A percentile compares a stretch with the other conserved stretches of the same genome.
Evolutionary conservation across 169 alveolate species (phyloP).

Genomic region (Plasmodium gallinaceum): DNA sequence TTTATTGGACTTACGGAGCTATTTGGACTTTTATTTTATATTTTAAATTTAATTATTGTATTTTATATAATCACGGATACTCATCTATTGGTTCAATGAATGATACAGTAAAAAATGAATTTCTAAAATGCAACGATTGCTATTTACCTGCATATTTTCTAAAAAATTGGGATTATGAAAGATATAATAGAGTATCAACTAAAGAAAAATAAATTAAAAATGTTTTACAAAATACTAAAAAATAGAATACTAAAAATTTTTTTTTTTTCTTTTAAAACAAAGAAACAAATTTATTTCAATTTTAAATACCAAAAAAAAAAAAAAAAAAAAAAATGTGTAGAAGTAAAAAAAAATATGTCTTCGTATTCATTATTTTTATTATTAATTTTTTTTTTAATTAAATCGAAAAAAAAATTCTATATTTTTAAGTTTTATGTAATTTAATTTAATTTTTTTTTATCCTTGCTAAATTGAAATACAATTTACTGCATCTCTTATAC

Average conservation of each 20-base stretch:
- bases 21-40: constrained; percentile 84
- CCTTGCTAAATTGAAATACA: too few relatives aligned
- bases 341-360: too few relatives aligned
- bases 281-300: too few relatives aligned
- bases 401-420: too few relatives aligned
- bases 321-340: too few relatives aligned
- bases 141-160: constrained; percentile 85
- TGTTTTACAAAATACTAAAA: not conserved
- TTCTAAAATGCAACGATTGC: constrained; percentile 77
- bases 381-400: too few relatives aligned
- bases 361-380: too few relatives aligned
- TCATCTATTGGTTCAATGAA: constrained; percentile 85
- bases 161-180: constrained; percentile 80
- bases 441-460: too few relatives aligned
- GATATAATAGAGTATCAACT: constrained; percentile 64
- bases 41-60: constrained; percentile 83
- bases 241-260: not conserved
- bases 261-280: constrained; percentile 4
- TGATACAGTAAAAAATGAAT: constrained; percentile 78
- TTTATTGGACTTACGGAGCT: constrained; percentile 86
- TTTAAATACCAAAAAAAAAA: too few relatives aligned
- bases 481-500: too few relatives aligned
- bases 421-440: too few relatives aligned
- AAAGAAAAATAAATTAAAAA: constrained; percentile 19
- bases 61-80: constrained; percentile 83